These are phyloP conservation scores for Fusarium goolgardi DNA, from an alignment of 2,329 filamentous ascomycete genomes.

Conservation along the genomic window DNA sequence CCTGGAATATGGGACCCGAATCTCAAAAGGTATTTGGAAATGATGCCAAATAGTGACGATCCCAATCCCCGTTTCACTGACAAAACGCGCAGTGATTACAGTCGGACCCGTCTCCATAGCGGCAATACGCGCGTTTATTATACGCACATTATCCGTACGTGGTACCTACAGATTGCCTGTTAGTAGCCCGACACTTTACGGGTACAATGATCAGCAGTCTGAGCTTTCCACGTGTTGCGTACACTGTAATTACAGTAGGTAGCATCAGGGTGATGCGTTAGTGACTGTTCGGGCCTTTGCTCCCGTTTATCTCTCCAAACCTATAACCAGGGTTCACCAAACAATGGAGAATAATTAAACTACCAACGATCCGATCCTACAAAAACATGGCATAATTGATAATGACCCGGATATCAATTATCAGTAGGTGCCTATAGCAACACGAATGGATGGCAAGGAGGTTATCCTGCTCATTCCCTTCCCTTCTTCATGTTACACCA, in stretches of 20 bases:
- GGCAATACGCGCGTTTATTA: background rate
- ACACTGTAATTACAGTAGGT: background rate
- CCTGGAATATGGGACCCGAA: conserved; percentile 6
- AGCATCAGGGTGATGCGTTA: background rate
- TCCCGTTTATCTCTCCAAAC: background rate
- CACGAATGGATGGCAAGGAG: conserved; percentile 13
- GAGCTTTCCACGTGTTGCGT: conserved; percentile 23
- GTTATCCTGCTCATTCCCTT: conserved; percentile 18
- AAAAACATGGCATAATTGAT: background rate
- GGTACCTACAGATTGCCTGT: too few relatives aligned
- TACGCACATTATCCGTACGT: too few relatives aligned
- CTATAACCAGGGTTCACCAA: conserved; percentile 2
- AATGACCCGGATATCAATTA: background rate
- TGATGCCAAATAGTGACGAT: conserved; percentile 28
- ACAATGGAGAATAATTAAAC: conserved; percentile 1
- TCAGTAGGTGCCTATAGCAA: background rate
- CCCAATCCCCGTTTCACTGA: conserved; percentile 5
- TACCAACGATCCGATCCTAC: background rate
- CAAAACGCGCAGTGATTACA: background rate
- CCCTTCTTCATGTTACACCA: conserved; percentile 8
- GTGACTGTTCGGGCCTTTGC: background rate
- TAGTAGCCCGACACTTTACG: background rate
- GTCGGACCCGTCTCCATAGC: background rate
- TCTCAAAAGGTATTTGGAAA: conserved; percentile 26
- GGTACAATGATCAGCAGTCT: conserved; percentile 29